Evolutionary conservation across 306 rosid species (phyloP).

Genomic region (Ammopiptanthus mongolicus): DNA sequence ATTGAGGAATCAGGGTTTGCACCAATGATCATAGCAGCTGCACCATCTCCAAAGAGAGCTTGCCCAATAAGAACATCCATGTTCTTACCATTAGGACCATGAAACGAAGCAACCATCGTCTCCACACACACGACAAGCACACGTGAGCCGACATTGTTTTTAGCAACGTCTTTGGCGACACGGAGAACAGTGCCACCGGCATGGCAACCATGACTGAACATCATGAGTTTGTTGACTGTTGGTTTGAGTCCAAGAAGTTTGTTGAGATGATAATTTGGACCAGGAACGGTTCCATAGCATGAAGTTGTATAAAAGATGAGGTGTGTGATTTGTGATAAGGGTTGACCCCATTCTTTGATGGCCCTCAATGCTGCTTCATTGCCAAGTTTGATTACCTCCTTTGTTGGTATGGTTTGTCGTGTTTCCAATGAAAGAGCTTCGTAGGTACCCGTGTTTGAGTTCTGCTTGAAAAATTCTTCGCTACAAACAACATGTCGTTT

Average conservation of each 20-base stretch:
- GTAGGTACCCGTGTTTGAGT: background rate
- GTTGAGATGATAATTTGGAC: background rate
- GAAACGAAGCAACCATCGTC: background rate
- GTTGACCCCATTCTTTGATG: background rate
- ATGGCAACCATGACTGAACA: background rate
- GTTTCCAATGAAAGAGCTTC: background rate
- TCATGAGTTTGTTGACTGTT: background rate
- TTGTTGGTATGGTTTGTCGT: background rate
- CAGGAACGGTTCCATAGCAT: background rate
- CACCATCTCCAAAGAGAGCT: constrained; percentile 10
- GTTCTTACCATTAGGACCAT: background rate
- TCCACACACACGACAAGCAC: constrained; percentile 1
- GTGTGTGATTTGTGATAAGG: constrained; percentile 6
- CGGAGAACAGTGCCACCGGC: background rate
- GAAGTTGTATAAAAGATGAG: constrained; percentile 16
- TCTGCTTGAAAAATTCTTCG: background rate
- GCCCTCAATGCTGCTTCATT: constrained; percentile 7
- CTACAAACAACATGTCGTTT: background rate
- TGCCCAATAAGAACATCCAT: constrained; percentile 5
- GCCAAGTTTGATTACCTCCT: constrained; percentile 4
- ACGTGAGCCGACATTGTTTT: constrained; percentile 7
- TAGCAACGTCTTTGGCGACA: background rate
- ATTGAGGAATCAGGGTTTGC: background rate
- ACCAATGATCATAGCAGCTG: background rate
- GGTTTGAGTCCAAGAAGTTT: background rate